These are phyloP conservation scores for Pseudonectria buxi DNA, from an alignment of 2,329 filamentous ascomycete genomes.

Conservation along the genomic window DNA sequence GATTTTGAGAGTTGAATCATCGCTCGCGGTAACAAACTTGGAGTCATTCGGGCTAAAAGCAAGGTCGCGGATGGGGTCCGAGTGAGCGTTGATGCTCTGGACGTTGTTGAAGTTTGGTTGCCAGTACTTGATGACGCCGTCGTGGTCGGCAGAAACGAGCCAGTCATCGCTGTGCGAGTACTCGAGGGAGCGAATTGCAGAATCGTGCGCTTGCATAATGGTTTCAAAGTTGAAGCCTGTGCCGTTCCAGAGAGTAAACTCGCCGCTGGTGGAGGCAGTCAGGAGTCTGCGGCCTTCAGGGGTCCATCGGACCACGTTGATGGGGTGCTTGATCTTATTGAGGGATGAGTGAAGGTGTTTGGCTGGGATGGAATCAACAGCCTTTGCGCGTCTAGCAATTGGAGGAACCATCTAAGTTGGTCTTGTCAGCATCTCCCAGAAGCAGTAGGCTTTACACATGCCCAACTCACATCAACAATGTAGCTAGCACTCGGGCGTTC, in stretches of 20 bases:
- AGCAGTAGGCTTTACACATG: not conserved
- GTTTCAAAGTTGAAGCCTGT: conserved; percentile 99
- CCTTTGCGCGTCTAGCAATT: conserved; percentile 62
- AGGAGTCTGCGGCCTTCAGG: conserved; percentile 87
- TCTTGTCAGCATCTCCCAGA: conserved; percentile 13
- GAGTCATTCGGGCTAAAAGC: conserved; percentile 90
- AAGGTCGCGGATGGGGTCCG: conserved; percentile 82
- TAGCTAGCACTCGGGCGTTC: conserved; percentile 86
- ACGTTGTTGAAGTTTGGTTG: conserved; percentile 99
- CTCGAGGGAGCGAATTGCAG: conserved; percentile 70
- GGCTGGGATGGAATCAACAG: conserved; percentile 84
- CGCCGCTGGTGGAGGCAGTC: conserved; percentile 91
- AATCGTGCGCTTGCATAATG: conserved; percentile 96
- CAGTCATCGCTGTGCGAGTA: conserved; percentile 97
- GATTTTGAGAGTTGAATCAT: conserved; percentile 89
- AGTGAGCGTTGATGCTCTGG: conserved; percentile 85
- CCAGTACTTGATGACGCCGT: conserved; percentile 96
- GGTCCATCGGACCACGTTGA: conserved; percentile 96
- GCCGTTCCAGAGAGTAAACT: conserved; percentile 98
- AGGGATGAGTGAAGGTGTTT: conserved; percentile 96
- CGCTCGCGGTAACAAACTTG: conserved; percentile 93
- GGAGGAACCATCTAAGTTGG: conserved; percentile 73
- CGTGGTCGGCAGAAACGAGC: conserved; percentile 92
- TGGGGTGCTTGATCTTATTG: conserved; percentile 95
- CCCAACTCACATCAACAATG: conserved; percentile 74